Percentiles rank a stretch among this genome's conserved stretches.
phyloP scores from a whole-genome alignment of 768 basidiomycete species.

The Pleurotus giganteus region DNA sequence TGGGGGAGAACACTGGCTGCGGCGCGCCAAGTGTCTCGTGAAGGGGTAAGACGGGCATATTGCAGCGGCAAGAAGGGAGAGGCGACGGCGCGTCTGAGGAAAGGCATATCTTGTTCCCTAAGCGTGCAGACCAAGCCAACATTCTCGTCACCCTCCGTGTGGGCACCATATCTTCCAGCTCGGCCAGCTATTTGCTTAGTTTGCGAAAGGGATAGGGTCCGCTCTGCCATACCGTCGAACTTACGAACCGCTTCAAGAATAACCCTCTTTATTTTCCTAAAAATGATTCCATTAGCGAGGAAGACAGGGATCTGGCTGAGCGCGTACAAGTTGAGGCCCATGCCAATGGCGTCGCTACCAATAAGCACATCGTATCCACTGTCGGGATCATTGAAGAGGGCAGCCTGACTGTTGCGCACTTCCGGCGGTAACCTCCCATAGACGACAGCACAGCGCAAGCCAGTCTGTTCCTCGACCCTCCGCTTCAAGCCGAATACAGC shows the following conservation, averaged over 20 bases:
- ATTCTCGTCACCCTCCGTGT: constrained; percentile 33
- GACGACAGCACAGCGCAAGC: constrained; percentile 83
- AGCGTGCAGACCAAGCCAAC: constrained; percentile 78
- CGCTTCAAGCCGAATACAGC: constrained; percentile 77
- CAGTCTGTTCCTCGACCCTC: constrained; percentile 67
- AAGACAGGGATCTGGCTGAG: constrained; percentile 1
- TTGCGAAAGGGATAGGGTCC: constrained; percentile 63
- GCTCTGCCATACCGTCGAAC: constrained; percentile 46
- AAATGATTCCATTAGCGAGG: constrained; percentile 1
- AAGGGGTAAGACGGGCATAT: constrained; percentile 45
- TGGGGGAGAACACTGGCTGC: constrained; percentile 41
- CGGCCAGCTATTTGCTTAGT: constrained; percentile 95
- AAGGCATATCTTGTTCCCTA: constrained; percentile 55
- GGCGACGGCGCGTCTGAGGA: constrained; percentile 55
- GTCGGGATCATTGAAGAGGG: constrained; percentile 81
- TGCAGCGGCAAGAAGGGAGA: constrained; percentile 47
- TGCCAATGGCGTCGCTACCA: constrained; percentile 93
- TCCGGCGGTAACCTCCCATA: constrained; percentile 94
- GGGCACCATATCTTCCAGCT: constrained; percentile 85
- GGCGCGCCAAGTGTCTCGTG: constrained; percentile 11
- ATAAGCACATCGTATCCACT: constrained; percentile 89
- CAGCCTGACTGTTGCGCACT: constrained; percentile 87
- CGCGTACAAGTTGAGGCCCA: constrained; percentile 94
- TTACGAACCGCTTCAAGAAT: constrained; percentile 75
- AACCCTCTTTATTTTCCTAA: constrained; percentile 87